phyloP scores from a whole-genome alignment of 2,329 filamentous ascomycete species.

The Chalaropsis ovoidea region DNA sequence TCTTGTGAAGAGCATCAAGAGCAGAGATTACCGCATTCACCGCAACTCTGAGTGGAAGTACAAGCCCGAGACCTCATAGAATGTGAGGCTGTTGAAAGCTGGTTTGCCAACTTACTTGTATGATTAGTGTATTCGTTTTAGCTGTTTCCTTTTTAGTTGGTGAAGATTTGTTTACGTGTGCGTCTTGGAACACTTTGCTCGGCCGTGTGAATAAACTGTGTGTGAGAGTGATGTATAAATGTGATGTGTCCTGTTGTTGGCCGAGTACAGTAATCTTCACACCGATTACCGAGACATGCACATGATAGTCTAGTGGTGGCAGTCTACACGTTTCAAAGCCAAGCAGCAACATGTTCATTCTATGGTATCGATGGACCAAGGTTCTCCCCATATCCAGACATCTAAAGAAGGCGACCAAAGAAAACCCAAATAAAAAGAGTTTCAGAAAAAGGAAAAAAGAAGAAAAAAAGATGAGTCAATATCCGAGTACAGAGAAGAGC shows the following conservation, averaged over 20 bases:
- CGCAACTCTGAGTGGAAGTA: conserved; percentile 46
- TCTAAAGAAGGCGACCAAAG: neutral
- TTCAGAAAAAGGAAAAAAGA: neutral
- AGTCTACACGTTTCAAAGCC: too few relatives aligned
- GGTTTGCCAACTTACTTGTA: neutral
- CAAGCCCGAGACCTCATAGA: conserved; percentile 31
- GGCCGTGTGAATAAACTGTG: too few relatives aligned
- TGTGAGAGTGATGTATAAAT: too few relatives aligned
- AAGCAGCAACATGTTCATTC: too few relatives aligned
- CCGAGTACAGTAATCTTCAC: too few relatives aligned
- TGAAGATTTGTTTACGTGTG: too few relatives aligned
- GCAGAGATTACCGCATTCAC: conserved; percentile 47
- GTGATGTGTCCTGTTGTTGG: too few relatives aligned
- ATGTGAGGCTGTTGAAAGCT: neutral
- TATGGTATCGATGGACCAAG: too few relatives aligned
- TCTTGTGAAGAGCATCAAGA: conserved; percentile 49
- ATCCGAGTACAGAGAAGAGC: neutral
- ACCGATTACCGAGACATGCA: too few relatives aligned
- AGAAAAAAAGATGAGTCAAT: neutral
- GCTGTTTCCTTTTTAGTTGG: neutral
- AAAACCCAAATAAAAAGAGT: neutral
- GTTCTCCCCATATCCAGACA: too few relatives aligned
- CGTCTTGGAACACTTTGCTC: too few relatives aligned
- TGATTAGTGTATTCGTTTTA: neutral
- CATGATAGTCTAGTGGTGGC: too few relatives aligned